A percentile compares a stretch with the other conserved stretches of the same genome.
Conservation (phyloP, 2,329 filamentous ascomycete genomes). For the Colletotrichum tabaci region DNA sequence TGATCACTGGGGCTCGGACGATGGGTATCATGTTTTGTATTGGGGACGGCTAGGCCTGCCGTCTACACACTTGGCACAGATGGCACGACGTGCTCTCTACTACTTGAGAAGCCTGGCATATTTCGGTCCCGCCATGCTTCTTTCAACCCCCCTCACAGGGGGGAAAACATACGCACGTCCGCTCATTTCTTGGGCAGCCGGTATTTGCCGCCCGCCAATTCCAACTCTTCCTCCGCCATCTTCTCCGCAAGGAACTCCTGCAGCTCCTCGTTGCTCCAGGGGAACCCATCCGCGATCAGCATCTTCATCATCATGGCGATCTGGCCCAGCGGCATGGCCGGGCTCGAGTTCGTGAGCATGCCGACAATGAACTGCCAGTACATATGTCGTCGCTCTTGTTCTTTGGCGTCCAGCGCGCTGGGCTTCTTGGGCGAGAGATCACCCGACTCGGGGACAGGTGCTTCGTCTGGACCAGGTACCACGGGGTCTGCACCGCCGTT, state of each 20-base stretch:
- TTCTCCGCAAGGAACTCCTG: constrained; percentile 84
- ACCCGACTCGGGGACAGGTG: constrained; percentile 45
- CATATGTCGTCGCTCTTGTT: constrained; percentile 72
- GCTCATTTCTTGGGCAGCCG: constrained; percentile 72
- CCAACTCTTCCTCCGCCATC: constrained; percentile 79
- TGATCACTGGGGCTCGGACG: too few species aligned
- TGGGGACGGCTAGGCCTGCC: not conserved
- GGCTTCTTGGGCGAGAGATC: constrained; percentile 65
- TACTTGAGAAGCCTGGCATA: not conserved
- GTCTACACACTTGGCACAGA: not conserved
- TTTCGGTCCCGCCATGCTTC: not conserved
- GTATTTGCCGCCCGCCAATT: constrained; percentile 80
- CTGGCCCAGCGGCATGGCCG: constrained; percentile 82
- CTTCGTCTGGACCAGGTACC: constrained; percentile 39
- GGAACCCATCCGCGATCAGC: constrained; percentile 88
- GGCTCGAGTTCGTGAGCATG: constrained; percentile 93
- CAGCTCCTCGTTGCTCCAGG: constrained; percentile 91
- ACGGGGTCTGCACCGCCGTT: constrained; percentile 52
- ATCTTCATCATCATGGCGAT: constrained; percentile 98
- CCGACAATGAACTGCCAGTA: constrained; percentile 95
- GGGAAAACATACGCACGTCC: not conserved
- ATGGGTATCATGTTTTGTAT: constrained; percentile 6
- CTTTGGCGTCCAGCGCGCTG: constrained; percentile 73
- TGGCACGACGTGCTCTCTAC: not conserved
- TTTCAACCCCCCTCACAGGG: not conserved